These are phyloP conservation scores for Fusarium sp. DNA, from an alignment of 2,329 filamentous ascomycete species.

Conservation along the genomic window DNA sequence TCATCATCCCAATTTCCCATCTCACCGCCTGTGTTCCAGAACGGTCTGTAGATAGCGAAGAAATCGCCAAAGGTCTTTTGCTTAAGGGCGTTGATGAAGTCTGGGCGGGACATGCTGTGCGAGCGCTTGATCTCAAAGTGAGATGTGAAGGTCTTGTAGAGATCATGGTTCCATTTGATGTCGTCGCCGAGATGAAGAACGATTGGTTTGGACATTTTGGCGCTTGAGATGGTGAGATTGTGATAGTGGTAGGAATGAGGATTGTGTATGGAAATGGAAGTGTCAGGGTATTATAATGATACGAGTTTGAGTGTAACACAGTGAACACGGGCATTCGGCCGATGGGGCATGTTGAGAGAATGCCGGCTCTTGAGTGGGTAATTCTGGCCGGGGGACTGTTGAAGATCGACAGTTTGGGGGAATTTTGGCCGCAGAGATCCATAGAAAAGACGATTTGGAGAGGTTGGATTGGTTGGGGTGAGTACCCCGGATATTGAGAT, in stretches of 20 bases:
- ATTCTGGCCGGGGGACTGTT: not conserved
- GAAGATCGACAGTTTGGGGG: not conserved
- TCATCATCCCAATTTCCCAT: constrained; percentile 46
- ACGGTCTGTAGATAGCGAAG: constrained; percentile 41
- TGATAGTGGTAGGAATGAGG: not conserved
- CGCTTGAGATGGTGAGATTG: not conserved
- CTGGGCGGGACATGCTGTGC: constrained; percentile 40
- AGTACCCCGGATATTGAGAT: not conserved
- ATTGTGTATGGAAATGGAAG: not conserved
- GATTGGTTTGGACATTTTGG: constrained; percentile 41
- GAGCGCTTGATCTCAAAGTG: constrained; percentile 42
- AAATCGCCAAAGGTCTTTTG: constrained; percentile 40
- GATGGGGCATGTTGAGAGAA: constrained; percentile 30
- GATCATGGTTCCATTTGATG: constrained; percentile 43
- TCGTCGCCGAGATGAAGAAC: constrained; percentile 45
- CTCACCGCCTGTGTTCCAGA: constrained; percentile 44
- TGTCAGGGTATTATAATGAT: not conserved
- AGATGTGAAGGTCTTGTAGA: constrained; percentile 35
- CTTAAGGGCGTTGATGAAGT: constrained; percentile 42
- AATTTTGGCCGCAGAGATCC: not conserved
- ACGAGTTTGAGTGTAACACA: not conserved
- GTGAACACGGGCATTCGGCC: constrained; percentile 31
- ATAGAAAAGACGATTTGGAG: not conserved
- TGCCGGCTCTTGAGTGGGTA: constrained; percentile 20
- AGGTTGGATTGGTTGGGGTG: not conserved